Conservation (phyloP, 164 flowering plant genomes). For the Chimonanthus praecox region DNA sequence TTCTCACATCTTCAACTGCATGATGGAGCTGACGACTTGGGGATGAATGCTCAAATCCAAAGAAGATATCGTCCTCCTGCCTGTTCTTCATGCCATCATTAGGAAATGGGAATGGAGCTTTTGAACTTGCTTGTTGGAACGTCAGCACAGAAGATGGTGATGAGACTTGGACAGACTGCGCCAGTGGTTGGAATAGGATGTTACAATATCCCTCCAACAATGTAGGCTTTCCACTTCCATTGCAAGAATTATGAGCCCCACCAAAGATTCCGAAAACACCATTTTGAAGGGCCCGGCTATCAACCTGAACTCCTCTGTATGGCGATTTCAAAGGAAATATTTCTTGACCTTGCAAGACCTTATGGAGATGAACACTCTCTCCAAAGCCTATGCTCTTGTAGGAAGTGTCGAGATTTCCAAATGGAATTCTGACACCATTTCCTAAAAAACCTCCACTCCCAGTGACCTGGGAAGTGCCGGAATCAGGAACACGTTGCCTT, state of each 20-base stretch:
- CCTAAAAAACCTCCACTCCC: constrained; percentile 13
- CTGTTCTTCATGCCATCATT: constrained; percentile 12
- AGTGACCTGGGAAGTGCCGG: constrained; percentile 25
- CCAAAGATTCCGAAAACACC: constrained; percentile 27
- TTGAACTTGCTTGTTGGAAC: constrained; percentile 54
- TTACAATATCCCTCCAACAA: constrained; percentile 23
- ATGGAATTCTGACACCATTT: constrained; percentile 20
- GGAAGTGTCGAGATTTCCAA: constrained; percentile 28
- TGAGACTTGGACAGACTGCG: constrained; percentile 35
- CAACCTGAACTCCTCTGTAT: constrained; percentile 23
- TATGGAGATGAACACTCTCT: constrained; percentile 62
- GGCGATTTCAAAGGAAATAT: constrained; percentile 33
- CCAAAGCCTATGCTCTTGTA: constrained; percentile 43
- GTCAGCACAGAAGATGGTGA: constrained; percentile 75
- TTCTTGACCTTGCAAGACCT: constrained; percentile 99
- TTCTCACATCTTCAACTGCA: constrained; percentile 7
- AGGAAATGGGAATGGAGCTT: constrained; percentile 13
- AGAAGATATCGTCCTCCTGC: constrained; percentile 10
- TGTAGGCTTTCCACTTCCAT: constrained; percentile 39
- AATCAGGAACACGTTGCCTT: constrained; percentile 34
- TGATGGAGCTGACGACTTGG: constrained; percentile 9
- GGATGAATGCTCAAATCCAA: constrained; percentile 10
- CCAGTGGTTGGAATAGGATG: constrained; percentile 19
- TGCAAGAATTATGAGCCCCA: constrained; percentile 22
- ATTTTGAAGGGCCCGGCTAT: constrained; percentile 25